Evolutionary conservation across 1,284 basidiomycete genomes (phyloP).

Genomic region (Ustilago sp.): DNA sequence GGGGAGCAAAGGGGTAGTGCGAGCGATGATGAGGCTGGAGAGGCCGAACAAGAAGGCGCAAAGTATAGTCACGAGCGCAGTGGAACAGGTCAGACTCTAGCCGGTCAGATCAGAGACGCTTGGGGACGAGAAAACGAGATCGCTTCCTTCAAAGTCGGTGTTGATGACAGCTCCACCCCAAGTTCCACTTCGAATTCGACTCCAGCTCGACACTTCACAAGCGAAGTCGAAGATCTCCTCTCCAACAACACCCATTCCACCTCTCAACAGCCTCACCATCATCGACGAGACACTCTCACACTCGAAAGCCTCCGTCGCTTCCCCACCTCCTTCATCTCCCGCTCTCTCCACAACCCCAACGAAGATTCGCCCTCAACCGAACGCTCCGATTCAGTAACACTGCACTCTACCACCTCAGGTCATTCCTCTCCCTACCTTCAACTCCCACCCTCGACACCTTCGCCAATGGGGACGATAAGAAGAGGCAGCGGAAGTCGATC

Average conservation of each 20-base stretch:
- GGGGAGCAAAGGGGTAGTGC: constrained; percentile 9
- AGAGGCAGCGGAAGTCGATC: constrained; percentile 25
- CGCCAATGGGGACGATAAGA: not conserved
- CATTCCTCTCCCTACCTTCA: constrained; percentile 31
- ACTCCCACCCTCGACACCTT: constrained; percentile 4
- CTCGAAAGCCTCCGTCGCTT: constrained; percentile 4
- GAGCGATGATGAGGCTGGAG: constrained; percentile 8
- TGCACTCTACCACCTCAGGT: constrained; percentile 6
- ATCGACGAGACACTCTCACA: not conserved
- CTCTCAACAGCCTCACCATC: not conserved
- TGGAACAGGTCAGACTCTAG: constrained; percentile 31
- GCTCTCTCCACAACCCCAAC: not conserved
- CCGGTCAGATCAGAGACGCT: constrained; percentile 35
- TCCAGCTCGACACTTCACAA: constrained; percentile 15
- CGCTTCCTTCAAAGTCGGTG: not conserved
- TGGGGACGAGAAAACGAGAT: constrained; percentile 26
- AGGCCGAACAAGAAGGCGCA: constrained; percentile 23
- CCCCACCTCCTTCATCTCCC: constrained; percentile 2
- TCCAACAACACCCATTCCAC: not conserved
- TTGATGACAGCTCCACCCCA: constrained; percentile 5
- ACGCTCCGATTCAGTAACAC: constrained; percentile 9
- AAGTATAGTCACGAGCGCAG: constrained; percentile 13
- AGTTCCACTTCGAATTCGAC: not conserved
- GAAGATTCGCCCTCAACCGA: constrained; percentile 23
- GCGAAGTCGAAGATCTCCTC: constrained; percentile 30